Conservation (phyloP, 495 filamentous ascomycete genomes). For the Aspergillus incahuasiensis region DNA sequence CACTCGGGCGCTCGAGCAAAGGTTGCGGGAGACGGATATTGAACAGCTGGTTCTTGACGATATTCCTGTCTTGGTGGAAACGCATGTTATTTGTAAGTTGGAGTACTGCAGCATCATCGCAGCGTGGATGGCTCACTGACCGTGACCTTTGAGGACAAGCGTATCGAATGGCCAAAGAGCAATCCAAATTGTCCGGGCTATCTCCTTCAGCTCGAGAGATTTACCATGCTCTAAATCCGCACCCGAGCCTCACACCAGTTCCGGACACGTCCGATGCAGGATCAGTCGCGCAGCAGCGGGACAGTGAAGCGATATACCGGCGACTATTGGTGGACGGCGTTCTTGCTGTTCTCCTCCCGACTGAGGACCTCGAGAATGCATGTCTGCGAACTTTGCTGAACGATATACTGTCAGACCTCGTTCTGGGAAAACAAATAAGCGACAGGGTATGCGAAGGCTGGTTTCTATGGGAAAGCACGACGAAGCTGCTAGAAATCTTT, state of each 20-base stretch:
- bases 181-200: slow-evolving; percentile 41
- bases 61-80: slow-evolving; percentile 73
- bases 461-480: slow-evolving; percentile 78
- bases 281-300: slow-evolving; percentile 53
- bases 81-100: slow-evolving; percentile 68
- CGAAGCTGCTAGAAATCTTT: slow-evolving; percentile 50
- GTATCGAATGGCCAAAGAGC: slow-evolving; percentile 52
- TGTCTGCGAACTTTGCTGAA: slow-evolving; percentile 76
- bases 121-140: not conserved
- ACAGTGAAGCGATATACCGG: slow-evolving; percentile 77
- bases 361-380: slow-evolving; percentile 83
- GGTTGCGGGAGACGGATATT: slow-evolving; percentile 75
- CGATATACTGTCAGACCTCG: slow-evolving; percentile 80
- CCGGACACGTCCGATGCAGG: slow-evolving; percentile 51
- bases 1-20: slow-evolving; percentile 78
- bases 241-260: slow-evolving; percentile 73
- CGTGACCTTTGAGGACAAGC: slow-evolving; percentile 23
- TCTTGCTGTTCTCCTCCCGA: slow-evolving; percentile 78
- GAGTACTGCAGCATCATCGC: not conserved
- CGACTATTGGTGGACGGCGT: slow-evolving; percentile 74
- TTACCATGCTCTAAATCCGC: slow-evolving; percentile 79
- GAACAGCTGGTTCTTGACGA: slow-evolving; percentile 84
- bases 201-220: slow-evolving; percentile 50
- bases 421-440: slow-evolving; percentile 71
- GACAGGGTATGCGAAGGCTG: slow-evolving; percentile 77